phyloP scores from a whole-genome alignment of 1,284 basidiomycete species.

The Mycena sp. region DNA sequence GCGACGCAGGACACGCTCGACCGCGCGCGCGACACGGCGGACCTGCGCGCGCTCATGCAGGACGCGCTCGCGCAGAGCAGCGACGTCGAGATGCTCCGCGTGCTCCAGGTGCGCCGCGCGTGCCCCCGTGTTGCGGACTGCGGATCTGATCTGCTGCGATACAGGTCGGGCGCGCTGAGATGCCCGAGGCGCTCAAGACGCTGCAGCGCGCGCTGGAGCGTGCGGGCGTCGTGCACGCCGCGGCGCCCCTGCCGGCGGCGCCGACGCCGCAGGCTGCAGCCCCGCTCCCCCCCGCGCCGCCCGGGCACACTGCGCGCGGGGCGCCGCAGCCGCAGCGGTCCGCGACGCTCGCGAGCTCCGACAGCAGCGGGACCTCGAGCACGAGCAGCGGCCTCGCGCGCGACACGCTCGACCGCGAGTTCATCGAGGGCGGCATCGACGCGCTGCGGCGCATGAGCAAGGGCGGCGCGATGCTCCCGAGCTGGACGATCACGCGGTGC shows the following conservation, averaged over 20 bases:
- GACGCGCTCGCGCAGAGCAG: conserved; percentile 65
- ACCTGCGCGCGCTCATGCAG: conserved; percentile 66
- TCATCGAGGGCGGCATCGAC: too few relatives aligned
- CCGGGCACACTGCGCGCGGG: not conserved
- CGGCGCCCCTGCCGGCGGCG: not conserved
- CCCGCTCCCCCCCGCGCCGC: not conserved
- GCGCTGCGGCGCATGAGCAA: too few relatives aligned
- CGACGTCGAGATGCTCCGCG: conserved; percentile 57
- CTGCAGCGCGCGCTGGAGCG: conserved; percentile 72
- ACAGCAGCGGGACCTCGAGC: conserved; percentile 15
- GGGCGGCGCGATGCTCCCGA: conserved; percentile 54
- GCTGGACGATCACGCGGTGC: conserved; percentile 76
- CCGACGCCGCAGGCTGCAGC: not conserved
- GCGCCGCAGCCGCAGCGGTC: not conserved
- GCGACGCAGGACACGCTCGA: conserved; percentile 65
- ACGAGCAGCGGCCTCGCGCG: conserved; percentile 60
- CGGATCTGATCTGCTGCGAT: conserved; percentile 44
- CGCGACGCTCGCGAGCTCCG: conserved; percentile 9
- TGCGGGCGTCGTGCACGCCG: conserved; percentile 37
- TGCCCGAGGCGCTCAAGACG: too few relatives aligned
- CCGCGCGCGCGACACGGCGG: conserved; percentile 60
- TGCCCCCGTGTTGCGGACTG: not conserved
- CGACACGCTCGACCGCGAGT: too few relatives aligned
- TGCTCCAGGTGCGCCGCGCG: conserved; percentile 3
- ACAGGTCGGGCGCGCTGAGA: conserved; percentile 71